Evolutionary conservation across 345 rosid genomes (phyloP).

Genomic region (Reutealis trisperma): DNA sequence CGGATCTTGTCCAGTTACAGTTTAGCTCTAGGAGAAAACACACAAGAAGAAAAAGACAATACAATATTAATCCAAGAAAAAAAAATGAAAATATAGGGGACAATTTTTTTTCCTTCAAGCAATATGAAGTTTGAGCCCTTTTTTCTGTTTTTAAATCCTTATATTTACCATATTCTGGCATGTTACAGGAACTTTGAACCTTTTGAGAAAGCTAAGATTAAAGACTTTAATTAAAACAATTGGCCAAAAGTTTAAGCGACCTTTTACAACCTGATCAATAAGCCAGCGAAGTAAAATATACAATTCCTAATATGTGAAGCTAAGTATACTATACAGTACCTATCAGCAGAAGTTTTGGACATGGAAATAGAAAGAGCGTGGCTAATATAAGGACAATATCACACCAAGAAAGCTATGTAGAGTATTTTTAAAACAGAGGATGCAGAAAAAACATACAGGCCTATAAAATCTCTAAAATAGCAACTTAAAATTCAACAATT

Average conservation of each 20-base stretch:
- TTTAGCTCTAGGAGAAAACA: background rate
- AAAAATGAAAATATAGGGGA: background rate
- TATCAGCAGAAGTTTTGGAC: conserved; percentile 3
- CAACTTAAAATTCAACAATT: background rate
- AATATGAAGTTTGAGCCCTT: background rate
- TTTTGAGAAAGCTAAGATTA: background rate
- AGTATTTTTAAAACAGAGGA: background rate
- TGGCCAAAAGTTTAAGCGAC: background rate
- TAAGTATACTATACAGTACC: background rate
- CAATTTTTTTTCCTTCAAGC: background rate
- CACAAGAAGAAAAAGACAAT: background rate
- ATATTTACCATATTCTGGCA: background rate
- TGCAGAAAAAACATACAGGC: background rate
- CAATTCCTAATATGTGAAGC: background rate
- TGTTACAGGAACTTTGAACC: background rate
- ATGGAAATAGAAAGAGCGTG: conserved; percentile 12
- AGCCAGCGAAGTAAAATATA: background rate
- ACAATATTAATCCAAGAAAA: background rate
- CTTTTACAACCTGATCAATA: background rate
- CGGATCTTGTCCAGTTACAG: background rate
- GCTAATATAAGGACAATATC: background rate
- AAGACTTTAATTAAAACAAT: background rate
- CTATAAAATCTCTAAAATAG: background rate
- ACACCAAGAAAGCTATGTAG: background rate
- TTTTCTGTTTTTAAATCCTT: background rate